Percentiles rank a stretch among this genome's conserved stretches.
These are phyloP conservation scores for Trematosphaeria pertusa DNA, from an alignment of 2,329 filamentous ascomycete species.

Conservation along the genomic window DNA sequence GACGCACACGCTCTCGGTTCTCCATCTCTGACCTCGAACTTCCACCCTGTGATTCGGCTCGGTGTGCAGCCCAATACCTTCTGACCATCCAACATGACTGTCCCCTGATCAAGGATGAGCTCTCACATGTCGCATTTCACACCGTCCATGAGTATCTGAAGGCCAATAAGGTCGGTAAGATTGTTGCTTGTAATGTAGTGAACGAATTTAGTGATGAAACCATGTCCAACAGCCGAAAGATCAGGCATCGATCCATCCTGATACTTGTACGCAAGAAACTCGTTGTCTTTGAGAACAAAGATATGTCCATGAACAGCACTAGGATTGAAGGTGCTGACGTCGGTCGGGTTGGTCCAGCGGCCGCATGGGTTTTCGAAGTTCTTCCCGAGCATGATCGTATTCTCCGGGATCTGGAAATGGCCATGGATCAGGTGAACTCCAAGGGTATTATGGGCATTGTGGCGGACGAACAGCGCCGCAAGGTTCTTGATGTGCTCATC, in stretches of 20 bases:
- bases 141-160: conserved; percentile 2
- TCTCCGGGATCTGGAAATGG: conserved; percentile 27
- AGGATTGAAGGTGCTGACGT: conserved; percentile 20
- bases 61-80: not conserved
- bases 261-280: conserved; percentile 3
- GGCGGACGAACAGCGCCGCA: conserved; percentile 2
- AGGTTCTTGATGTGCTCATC: conserved; percentile 2
- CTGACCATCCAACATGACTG: conserved; percentile 2
- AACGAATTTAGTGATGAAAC: conserved; percentile 2
- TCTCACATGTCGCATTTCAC: not conserved
- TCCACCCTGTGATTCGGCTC: conserved; percentile 2
- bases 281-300: not conserved
- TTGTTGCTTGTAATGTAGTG: conserved; percentile 1
- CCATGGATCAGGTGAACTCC: conserved; percentile 25
- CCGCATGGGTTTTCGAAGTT: conserved; percentile 24
- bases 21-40: conserved; percentile 1
- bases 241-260: not conserved
- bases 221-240: not conserved
- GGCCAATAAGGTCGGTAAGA: conserved; percentile 3
- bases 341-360: conserved; percentile 24
- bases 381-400: conserved; percentile 27
- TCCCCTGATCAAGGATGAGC: not conserved
- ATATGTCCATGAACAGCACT: conserved; percentile 4
- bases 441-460: conserved; percentile 28
- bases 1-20: not conserved